Conservation (phyloP, 169 alveolate genomes). For the Theileria luwenshuni region DNA sequence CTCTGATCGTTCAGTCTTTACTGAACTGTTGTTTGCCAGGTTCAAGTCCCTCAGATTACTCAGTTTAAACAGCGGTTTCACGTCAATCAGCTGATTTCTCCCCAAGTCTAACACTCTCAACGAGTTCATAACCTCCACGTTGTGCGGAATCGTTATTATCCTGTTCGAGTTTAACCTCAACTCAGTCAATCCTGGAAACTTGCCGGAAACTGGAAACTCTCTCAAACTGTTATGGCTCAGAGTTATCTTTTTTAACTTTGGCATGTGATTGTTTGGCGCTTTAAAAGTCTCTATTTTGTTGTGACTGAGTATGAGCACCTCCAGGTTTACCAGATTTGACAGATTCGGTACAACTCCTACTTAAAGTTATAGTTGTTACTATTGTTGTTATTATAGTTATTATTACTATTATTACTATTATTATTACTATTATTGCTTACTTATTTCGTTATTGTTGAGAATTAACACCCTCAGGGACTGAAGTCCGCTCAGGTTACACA, state of each 20-base stretch:
- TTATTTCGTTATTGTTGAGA: constrained; percentile 61
- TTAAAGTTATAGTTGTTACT: not conserved
- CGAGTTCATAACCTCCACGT: constrained; percentile 29
- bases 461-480: constrained; percentile 43
- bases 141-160: constrained; percentile 50
- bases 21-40: constrained; percentile 40
- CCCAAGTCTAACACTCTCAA: constrained; percentile 52
- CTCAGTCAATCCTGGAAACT: constrained; percentile 45
- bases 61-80: constrained; percentile 24
- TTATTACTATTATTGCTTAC: constrained; percentile 7
- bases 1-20: constrained; percentile 18
- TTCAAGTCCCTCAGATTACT: constrained; percentile 43
- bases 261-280: constrained; percentile 63
- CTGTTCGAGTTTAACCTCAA: constrained; percentile 56
- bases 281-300: constrained; percentile 62
- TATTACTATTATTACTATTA: not conserved
- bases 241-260: constrained; percentile 65
- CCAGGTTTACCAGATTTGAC: constrained; percentile 63
- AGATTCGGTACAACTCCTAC: constrained; percentile 69
- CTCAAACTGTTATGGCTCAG: constrained; percentile 69
- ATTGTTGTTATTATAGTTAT: not conserved
- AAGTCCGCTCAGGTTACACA: constrained; percentile 27
- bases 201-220: constrained; percentile 58
- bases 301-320: constrained; percentile 70
- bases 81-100: constrained; percentile 43